phyloP scores from a whole-genome alignment of 352 stramenopile genomes.

The Phytophthora sp. region DNA sequence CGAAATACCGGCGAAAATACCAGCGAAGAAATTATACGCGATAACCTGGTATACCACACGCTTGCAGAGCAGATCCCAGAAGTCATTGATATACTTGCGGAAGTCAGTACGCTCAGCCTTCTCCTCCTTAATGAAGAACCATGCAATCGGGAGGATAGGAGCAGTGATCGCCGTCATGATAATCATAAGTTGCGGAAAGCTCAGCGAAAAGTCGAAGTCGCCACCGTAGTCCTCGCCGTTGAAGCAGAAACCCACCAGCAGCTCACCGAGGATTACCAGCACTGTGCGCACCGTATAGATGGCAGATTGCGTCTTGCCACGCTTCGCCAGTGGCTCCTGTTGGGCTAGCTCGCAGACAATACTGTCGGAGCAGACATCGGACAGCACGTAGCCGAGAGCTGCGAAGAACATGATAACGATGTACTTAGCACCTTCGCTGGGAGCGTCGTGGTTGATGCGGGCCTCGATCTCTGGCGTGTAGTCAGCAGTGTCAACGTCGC shows the following conservation, averaged over 20 bases:
- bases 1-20: constrained; percentile 42
- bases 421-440: constrained; percentile 32
- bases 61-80: constrained; percentile 44
- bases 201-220: constrained; percentile 41
- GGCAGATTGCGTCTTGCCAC: constrained; percentile 52
- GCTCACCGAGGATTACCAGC: constrained; percentile 39
- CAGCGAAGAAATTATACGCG: constrained; percentile 41
- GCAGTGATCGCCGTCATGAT: constrained; percentile 32
- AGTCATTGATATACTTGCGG: constrained; percentile 29
- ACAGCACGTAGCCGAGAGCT: constrained; percentile 61
- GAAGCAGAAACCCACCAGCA: constrained; percentile 48
- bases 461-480: constrained; percentile 28
- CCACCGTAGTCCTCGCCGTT: constrained; percentile 57
- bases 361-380: constrained; percentile 58
- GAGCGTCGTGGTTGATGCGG: constrained; percentile 40
- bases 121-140: constrained; percentile 43
- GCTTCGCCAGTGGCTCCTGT: constrained; percentile 45
- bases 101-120: constrained; percentile 25
- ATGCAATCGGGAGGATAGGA: constrained; percentile 31
- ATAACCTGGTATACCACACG: constrained; percentile 51
- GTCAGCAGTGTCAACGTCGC: constrained; percentile 26
- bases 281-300: constrained; percentile 26
- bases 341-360: constrained; percentile 57
- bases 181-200: constrained; percentile 42
- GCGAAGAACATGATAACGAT: constrained; percentile 52